Percentiles rank a stretch among this genome's conserved stretches.
Conservation (phyloP, 2,329 filamentous ascomycete genomes). For the Teratosphaeria gauchensis region DNA sequence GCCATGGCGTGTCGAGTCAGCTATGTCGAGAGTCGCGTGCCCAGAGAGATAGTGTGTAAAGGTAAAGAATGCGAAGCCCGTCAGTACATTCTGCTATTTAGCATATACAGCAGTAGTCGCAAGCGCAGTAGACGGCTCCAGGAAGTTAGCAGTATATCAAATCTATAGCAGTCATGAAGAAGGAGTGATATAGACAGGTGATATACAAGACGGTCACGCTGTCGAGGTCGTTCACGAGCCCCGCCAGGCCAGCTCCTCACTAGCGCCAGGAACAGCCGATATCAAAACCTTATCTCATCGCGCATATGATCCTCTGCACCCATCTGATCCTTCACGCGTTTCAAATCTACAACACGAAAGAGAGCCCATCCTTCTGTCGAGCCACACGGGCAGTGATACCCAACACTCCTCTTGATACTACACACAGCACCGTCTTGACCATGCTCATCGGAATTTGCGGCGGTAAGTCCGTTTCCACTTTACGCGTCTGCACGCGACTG, state of each 20-base stretch:
- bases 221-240: background rate
- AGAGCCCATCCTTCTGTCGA: background rate
- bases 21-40: background rate
- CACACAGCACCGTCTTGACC: background rate
- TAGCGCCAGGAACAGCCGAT: background rate
- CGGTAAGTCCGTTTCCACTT: constrained; percentile 36
- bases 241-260: background rate
- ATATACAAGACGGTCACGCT: background rate
- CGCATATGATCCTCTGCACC: background rate
- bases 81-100: background rate
- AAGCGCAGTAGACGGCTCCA: background rate
- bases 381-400: background rate
- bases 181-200: background rate
- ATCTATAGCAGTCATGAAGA: background rate
- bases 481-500: background rate
- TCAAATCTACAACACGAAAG: too few species aligned
- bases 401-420: background rate
- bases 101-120: background rate
- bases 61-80: background rate
- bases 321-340: background rate
- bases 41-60: background rate
- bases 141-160: background rate
- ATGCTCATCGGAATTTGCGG: constrained; percentile 75
- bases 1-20: constrained; percentile 2
- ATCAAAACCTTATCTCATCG: background rate